Evolutionary conservation across 1,139 yeast species (phyloP), one percentile per base, ranked within the genome.

Genomic region (Candida tropicalis): DNA sequence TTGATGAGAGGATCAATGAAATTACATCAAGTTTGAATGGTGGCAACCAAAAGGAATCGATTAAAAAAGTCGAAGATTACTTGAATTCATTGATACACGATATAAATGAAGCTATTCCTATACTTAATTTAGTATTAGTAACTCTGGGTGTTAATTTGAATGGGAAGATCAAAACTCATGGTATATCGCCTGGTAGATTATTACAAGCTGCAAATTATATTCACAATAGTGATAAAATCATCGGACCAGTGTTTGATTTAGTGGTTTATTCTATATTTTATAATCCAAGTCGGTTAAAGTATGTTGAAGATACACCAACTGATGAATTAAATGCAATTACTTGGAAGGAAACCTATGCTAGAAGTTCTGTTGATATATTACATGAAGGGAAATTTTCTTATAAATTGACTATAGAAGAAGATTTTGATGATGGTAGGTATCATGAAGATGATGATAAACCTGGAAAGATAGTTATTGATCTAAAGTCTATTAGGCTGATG

Each of bases 341-440:
- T 2, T 87, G 95, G 95, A 84, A 84, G 53, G 95, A 87, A 54
- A 84, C 83, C 45, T 81, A 68, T 62, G 84, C 89, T 6, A 70
- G 82, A 43, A 77, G 85, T 34, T 60, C 63, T 44, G 77, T 79
- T 0, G 61, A 65, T 17, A 57, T 84, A 7, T 52, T 65, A 42
- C 62, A 81, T 24, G 48, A 49, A 2, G 42, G 27, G 5, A 46
- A 46, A 20, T 54, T 41, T 18, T 39, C 36, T 28, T 86, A 84
- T 56, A 59, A 59, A 8, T 54, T 87, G 29, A 62, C 58, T 9
- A 67, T 87, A 2, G 60, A 59, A 2, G 95, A 87, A 55, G 78
- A 77, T 54, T 80, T 84, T 46, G 73, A 85, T 55, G 96, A 87
- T 61, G 89, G 80, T 0, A 65, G 95, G 45, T 87, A 84, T 56